Percentiles rank a stretch among this genome's conserved stretches.
Conservation (phyloP, 2,329 filamentous ascomycete genomes). For the Monilinia fructigena region DNA sequence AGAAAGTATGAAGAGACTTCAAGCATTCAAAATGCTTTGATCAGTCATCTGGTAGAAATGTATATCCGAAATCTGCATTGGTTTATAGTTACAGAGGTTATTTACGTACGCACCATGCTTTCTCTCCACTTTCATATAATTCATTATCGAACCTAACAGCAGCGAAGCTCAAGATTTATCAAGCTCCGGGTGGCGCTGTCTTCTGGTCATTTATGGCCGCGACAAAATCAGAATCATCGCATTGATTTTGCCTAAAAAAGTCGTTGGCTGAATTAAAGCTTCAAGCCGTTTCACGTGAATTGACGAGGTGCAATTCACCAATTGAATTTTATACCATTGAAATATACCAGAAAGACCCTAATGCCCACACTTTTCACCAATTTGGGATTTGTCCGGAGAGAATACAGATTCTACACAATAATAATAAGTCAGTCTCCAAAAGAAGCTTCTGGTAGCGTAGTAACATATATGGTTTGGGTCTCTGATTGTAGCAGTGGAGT, state of each 20-base stretch:
- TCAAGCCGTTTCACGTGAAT: neutral
- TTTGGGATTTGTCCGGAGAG: neutral
- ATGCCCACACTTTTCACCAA: neutral
- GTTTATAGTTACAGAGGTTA: neutral
- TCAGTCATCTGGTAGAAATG: neutral
- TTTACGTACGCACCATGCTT: neutral
- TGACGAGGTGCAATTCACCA: neutral
- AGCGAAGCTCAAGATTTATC: neutral
- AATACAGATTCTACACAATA: too few species aligned
- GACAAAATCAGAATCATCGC: neutral
- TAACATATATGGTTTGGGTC: neutral
- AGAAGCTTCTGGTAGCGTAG: neutral
- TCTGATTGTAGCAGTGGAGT: neutral
- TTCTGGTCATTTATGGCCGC: neutral
- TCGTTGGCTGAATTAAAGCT: neutral
- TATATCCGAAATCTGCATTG: neutral
- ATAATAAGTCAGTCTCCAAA: neutral
- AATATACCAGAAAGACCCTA: neutral
- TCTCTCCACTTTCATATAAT: neutral
- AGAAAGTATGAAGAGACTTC: conserved; percentile 24
- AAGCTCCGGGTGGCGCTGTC: neutral
- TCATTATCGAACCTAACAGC: neutral
- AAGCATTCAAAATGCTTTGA: conserved; percentile 26
- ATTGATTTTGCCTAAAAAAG: neutral
- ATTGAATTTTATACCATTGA: neutral